A percentile compares a stretch with the other conserved stretches of the same genome.
Conservation (phyloP, 352 stramenopile genomes). For the Globisporangium nunn region DNA sequence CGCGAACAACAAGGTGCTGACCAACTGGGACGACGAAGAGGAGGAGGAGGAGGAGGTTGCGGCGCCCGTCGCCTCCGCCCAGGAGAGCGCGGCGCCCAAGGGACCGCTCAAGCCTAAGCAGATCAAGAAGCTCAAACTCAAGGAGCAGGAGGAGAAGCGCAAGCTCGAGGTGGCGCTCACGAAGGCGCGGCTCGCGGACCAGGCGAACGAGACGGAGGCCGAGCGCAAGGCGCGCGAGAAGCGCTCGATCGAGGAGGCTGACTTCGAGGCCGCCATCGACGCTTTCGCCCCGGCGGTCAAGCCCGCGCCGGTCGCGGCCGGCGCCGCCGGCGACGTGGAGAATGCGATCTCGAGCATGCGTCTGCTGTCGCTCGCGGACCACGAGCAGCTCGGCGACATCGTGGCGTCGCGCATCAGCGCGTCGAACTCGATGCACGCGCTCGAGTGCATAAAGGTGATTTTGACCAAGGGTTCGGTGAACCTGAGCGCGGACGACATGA, state of each 20-base stretch:
- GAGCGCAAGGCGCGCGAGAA: conserved; percentile 55
- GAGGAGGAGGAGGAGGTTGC: conserved; percentile 61
- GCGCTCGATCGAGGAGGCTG: conserved; percentile 52
- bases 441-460: conserved; percentile 78
- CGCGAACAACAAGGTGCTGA: conserved; percentile 30
- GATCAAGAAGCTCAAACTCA: conserved; percentile 84
- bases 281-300: conserved; percentile 51
- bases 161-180: conserved; percentile 67
- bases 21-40: conserved; percentile 76
- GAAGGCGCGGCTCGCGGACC: conserved; percentile 62
- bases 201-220: conserved; percentile 59
- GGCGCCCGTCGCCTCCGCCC: conserved; percentile 12
- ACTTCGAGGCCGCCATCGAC: conserved; percentile 75
- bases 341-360: conserved; percentile 49
- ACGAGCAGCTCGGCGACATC: conserved; percentile 61
- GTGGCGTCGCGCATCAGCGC: conserved; percentile 45
- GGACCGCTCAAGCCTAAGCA: conserved; percentile 73
- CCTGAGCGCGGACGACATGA: conserved; percentile 79
- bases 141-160: conserved; percentile 82
- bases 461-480: conserved; percentile 74
- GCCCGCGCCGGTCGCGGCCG: conserved; percentile 15
- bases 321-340: conserved; percentile 31
- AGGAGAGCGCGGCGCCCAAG: conserved; percentile 26
- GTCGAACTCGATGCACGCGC: conserved; percentile 70
- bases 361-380: conserved; percentile 61